Percentiles rank a stretch among this genome's conserved stretches.
Evolutionary conservation across 345 rosid genomes (phyloP).

Genomic region (Noccaea bulbosa): DNA sequence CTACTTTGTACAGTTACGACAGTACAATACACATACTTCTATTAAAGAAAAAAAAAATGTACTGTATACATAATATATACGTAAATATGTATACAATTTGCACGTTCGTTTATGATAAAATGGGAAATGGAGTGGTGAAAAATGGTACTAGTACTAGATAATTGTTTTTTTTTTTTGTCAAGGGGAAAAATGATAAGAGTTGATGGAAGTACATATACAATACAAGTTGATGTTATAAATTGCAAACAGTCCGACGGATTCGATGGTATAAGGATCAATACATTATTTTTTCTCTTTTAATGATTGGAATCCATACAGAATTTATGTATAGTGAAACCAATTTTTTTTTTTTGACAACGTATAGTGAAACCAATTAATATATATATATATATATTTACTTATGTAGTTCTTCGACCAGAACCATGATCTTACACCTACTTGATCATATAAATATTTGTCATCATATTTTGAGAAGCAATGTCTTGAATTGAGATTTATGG

Average conservation of each 20-base stretch:
- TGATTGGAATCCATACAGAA: not conserved
- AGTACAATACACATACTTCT: too few relatives aligned
- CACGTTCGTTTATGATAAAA: conserved; percentile 1
- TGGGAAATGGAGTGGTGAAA: not conserved
- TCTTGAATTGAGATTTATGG: not conserved
- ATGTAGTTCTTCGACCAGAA: conserved; percentile 1
- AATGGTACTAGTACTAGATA: too few relatives aligned
- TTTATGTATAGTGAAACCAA: not conserved
- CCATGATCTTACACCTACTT: too few relatives aligned
- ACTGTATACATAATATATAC: too few relatives aligned
- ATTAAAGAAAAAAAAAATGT: too few relatives aligned
- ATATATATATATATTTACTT: too few relatives aligned
- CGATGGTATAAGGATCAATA: not conserved
- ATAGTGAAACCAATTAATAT: too few relatives aligned
- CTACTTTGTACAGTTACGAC: too few relatives aligned
- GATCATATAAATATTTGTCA: too few relatives aligned
- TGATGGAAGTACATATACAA: not conserved
- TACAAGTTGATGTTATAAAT: not conserved
- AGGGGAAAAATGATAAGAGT: too few relatives aligned
- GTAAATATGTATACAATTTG: not conserved
- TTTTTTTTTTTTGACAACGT: too few relatives aligned
- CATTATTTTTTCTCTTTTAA: not conserved
- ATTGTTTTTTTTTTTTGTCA: too few relatives aligned
- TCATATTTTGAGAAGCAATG: not conserved
- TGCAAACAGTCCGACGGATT: conserved; percentile 10